Percentiles rank a stretch among this genome's conserved stretches.
phyloP scores from a whole-genome alignment of 768 basidiomycete species.

The Exsudoporus frostii region DNA sequence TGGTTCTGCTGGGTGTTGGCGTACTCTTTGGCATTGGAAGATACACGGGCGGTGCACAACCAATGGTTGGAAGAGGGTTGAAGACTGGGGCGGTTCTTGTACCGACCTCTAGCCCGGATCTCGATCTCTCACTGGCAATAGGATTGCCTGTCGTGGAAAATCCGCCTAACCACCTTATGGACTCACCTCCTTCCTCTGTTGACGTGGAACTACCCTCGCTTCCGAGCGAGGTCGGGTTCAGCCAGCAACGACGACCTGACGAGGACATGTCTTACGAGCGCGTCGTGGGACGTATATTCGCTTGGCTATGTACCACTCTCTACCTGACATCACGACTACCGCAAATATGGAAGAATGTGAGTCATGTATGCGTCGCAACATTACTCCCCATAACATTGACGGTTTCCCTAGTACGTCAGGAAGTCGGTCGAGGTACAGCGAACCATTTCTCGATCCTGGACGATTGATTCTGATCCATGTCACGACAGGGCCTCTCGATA shows the following conservation, averaged over 20 bases:
- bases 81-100: slow-evolving; percentile 50
- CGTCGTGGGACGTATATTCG: slow-evolving; percentile 83
- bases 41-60: slow-evolving; percentile 34
- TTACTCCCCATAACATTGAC: slow-evolving; percentile 1
- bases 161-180: slow-evolving; percentile 9
- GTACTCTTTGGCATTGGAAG: slow-evolving; percentile 68
- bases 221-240: not conserved
- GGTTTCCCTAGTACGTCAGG: slow-evolving; percentile 59
- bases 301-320: slow-evolving; percentile 90
- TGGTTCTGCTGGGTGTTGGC: slow-evolving; percentile 81
- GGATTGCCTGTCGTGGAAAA: slow-evolving; percentile 11
- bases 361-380: slow-evolving; percentile 31
- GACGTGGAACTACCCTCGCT: slow-evolving; percentile 19
- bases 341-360: slow-evolving; percentile 98
- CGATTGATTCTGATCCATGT: slow-evolving; percentile 3
- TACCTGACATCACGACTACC: slow-evolving; percentile 94
- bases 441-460: not conserved
- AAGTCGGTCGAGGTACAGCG: slow-evolving; percentile 79
- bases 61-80: slow-evolving; percentile 25
- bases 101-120: slow-evolving; percentile 3
- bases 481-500: slow-evolving; percentile 79
- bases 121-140: not conserved
- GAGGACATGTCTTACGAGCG: slow-evolving; percentile 44
- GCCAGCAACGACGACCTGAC: slow-evolving; percentile 16
- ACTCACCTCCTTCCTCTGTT: not conserved